phyloP scores from a whole-genome alignment of 2,329 filamentous ascomycete species.

The Neofusicoccum sp. region DNA sequence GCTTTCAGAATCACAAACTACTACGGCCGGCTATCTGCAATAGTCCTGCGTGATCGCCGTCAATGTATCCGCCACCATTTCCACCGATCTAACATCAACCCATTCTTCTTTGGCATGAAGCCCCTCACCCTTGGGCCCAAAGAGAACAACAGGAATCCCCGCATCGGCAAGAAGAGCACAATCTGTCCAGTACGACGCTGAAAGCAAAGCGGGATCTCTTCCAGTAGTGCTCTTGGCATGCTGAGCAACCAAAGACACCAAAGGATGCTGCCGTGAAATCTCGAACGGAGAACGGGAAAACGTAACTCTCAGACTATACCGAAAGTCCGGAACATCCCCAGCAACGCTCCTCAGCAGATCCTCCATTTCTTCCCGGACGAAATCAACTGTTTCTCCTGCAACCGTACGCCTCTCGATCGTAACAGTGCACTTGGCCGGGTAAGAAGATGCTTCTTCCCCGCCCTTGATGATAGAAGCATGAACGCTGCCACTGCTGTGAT shows the following conservation, averaged over 20 bases:
- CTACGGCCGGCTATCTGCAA: conserved; percentile 19
- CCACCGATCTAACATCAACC: conserved; percentile 42
- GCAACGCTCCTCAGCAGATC: conserved; percentile 37
- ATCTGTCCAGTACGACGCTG: conserved; percentile 49
- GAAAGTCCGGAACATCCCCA: conserved; percentile 38
- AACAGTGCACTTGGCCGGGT: conserved; percentile 51
- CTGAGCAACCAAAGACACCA: conserved; percentile 36
- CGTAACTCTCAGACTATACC: conserved; percentile 40
- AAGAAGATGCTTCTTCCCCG: conserved; percentile 53
- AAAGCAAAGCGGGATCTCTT: neutral
- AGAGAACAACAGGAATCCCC: conserved; percentile 49
- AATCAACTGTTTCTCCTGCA: conserved; percentile 41
- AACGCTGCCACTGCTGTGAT: conserved; percentile 41
- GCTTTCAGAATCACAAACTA: no score
- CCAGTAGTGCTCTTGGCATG: conserved; percentile 30
- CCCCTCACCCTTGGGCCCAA: conserved; percentile 49
- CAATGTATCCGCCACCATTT: neutral
- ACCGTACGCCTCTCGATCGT: conserved; percentile 52
- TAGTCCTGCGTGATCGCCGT: neutral
- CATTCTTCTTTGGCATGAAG: conserved; percentile 53
- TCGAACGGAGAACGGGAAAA: conserved; percentile 46
- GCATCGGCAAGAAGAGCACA: conserved; percentile 47
- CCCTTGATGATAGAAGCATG: conserved; percentile 52
- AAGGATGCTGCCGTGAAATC: conserved; percentile 42
- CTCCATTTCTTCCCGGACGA: conserved; percentile 40